Percentiles rank a stretch among this genome's conserved stretches.
phyloP scores from a whole-genome alignment of 192 early-diverging fungal species.

The Backusella luteola region DNA sequence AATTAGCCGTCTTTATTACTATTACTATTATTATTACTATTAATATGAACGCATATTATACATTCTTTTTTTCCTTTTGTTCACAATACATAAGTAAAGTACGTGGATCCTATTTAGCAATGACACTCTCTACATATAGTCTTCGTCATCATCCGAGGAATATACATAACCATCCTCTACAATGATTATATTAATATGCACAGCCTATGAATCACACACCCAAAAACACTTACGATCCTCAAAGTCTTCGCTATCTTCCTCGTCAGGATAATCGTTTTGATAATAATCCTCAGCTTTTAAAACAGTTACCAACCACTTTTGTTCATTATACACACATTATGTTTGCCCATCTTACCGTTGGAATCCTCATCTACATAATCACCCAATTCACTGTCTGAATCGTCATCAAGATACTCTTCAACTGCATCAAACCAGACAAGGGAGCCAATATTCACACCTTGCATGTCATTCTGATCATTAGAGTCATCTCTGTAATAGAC shows the following conservation, averaged over 20 bases:
- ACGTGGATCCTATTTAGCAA: no score
- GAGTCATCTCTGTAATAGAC: slow-evolving; percentile 63
- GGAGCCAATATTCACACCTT: slow-evolving; percentile 37
- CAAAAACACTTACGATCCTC: slow-evolving; percentile 36
- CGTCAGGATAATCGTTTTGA: slow-evolving; percentile 78
- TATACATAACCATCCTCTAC: background rate
- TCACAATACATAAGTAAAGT: no score
- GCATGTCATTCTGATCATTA: slow-evolving; percentile 23
- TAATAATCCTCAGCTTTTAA: slow-evolving; percentile 72
- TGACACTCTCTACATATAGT: background rate
- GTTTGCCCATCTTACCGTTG: slow-evolving; percentile 41
- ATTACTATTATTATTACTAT: no score
- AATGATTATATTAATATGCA: background rate
- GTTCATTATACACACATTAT: background rate
- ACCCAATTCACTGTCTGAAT: slow-evolving; percentile 29
- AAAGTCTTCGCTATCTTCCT: slow-evolving; percentile 44
- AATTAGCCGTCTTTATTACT: no score
- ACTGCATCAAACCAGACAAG: slow-evolving; percentile 53
- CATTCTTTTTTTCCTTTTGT: background rate
- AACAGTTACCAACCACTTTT: background rate
- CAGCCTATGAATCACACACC: background rate
- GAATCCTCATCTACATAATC: slow-evolving; percentile 59
- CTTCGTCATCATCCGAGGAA: background rate
- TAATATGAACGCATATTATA: no score
- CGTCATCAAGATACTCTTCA: slow-evolving; percentile 40